Evolutionary conservation across 2,329 filamentous ascomycete species (phyloP).

Genomic region (Hansfordia pulvinata): DNA sequence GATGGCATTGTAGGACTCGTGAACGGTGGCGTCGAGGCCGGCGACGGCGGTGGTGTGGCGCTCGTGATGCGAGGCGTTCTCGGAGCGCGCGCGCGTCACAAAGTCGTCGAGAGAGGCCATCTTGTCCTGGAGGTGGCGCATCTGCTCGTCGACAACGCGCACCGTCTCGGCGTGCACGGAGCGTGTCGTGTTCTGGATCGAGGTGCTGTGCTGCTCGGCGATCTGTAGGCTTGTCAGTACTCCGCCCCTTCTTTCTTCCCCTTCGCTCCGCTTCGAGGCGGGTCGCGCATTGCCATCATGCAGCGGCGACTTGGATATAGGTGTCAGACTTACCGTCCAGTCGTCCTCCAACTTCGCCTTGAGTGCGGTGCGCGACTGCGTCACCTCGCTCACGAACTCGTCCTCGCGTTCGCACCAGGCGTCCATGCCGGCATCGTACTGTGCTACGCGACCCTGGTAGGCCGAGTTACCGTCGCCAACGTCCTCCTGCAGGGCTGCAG

Average conservation of each 20-base stretch:
- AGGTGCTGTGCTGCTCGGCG: conserved; percentile 68
- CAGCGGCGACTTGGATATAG: too few species aligned
- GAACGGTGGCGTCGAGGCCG: conserved; percentile 52
- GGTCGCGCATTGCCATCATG: too few species aligned
- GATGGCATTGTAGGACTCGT: conserved; percentile 59
- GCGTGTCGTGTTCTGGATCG: conserved; percentile 71
- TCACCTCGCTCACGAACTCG: conserved; percentile 55
- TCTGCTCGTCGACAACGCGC: conserved; percentile 78
- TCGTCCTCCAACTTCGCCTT: conserved; percentile 77
- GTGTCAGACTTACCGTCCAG: conserved; percentile 58
- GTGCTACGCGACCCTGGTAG: conserved; percentile 50
- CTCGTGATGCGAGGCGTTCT: conserved; percentile 68
- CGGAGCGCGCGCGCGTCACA: conserved; percentile 64
- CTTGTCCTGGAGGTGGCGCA: conserved; percentile 74
- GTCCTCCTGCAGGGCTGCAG: conserved; percentile 48
- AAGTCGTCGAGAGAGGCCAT: conserved; percentile 87
- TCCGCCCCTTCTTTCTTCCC: too few species aligned
- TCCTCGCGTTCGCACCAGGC: conserved; percentile 58
- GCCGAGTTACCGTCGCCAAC: conserved; percentile 49
- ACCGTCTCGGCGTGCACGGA: conserved; percentile 86
- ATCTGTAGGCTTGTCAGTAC: too few species aligned
- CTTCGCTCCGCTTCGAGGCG: too few species aligned
- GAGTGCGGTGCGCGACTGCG: conserved; percentile 60
- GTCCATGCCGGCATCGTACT: conserved; percentile 61
- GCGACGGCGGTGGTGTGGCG: conserved; percentile 55